Base-by-base conservation (phyloP, 176 grass and related monocot genomes). In the Oryza officinalis region DNA sequence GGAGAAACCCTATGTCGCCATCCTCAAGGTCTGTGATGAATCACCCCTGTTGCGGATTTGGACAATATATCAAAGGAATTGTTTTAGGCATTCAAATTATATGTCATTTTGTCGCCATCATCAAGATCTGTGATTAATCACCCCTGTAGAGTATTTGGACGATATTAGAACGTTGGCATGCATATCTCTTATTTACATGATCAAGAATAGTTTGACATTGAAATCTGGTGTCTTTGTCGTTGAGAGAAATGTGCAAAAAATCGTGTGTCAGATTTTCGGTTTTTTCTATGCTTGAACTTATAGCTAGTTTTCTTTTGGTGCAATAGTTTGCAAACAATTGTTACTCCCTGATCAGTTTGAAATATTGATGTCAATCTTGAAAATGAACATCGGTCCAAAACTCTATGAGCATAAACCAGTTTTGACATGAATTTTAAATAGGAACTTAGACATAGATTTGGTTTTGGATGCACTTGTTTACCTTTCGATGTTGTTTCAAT, bases 1-100 rank as follows among this genome's bases (percentile, higher is more conserved):
- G 4, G 86, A 92, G 52, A 99, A 99, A 70, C 93, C 96, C 15
- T 99, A 99, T 83, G 96, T 96, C n/a, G 96, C 93, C 33, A 94
- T 99, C 57, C 90, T 99, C 81, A 99, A 99, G 87, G 93, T 94
- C 46, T 82, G 72, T 43, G 57, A 47, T 75, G n/a, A 26, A 28
- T 81, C 37, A 35, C 15, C 27, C 71, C 68, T 32, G 1, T 63
- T 46, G 14, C 11, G 1, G 40, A 31, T 78, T 64, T 69, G 70
- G 17, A 70, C n/a, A 10, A 71, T 78, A 37, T 38, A 65, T 33
- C 57, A 25, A 25, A 65, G 32, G 27, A 22, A 30, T 44, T 11
- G 26, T 44, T 63, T 27, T 17, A 9, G 20, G 3, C 37, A 71
- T 38, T 45, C 26, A 25, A 80, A 46, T 83, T 67, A 44, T 44